These are phyloP conservation scores for Amanita brunnescens DNA, from an alignment of 768 basidiomycete genomes.

Conservation along the genomic window DNA sequence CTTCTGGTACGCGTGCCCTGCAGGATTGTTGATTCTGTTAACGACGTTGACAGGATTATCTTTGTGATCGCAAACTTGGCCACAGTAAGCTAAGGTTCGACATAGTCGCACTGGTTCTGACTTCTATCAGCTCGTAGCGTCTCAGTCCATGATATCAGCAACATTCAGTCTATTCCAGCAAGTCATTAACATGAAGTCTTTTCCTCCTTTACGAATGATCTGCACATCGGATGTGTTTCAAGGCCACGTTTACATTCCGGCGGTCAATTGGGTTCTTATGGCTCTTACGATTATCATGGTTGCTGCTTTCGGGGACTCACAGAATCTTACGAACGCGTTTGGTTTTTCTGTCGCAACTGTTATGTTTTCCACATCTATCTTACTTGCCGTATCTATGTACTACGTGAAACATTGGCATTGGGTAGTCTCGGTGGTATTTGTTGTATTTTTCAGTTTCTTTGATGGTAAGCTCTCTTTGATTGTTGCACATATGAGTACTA, in stretches of 20 bases:
- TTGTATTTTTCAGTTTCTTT: slow-evolving; percentile 52
- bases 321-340: slow-evolving; percentile 49
- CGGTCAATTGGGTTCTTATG: slow-evolving; percentile 52
- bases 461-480: slow-evolving; percentile 32
- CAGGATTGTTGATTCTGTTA: not conserved
- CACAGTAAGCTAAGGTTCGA: slow-evolving; percentile 32
- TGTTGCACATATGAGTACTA: not conserved
- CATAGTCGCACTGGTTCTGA: not conserved
- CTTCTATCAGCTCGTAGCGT: slow-evolving; percentile 42
- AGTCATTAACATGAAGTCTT: slow-evolving; percentile 49
- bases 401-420: slow-evolving; percentile 45
- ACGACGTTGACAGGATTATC: slow-evolving; percentile 35
- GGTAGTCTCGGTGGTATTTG: slow-evolving; percentile 34
- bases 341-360: slow-evolving; percentile 61
- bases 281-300: slow-evolving; percentile 45
- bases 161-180: slow-evolving; percentile 58
- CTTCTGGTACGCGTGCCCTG: slow-evolving; percentile 38
- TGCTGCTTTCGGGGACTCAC: slow-evolving; percentile 44
- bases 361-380: slow-evolving; percentile 51
- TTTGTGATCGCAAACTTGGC: slow-evolving; percentile 56
- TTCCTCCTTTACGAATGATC: slow-evolving; percentile 48
- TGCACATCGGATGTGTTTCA: slow-evolving; percentile 55
- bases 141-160: slow-evolving; percentile 63
- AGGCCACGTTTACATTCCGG: slow-evolving; percentile 62
- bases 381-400: slow-evolving; percentile 49